A percentile compares a stretch with the other conserved stretches of the same genome.
phyloP scores from a whole-genome alignment of 805 yeast genomes.

The Candida tallmaniae region DNA sequence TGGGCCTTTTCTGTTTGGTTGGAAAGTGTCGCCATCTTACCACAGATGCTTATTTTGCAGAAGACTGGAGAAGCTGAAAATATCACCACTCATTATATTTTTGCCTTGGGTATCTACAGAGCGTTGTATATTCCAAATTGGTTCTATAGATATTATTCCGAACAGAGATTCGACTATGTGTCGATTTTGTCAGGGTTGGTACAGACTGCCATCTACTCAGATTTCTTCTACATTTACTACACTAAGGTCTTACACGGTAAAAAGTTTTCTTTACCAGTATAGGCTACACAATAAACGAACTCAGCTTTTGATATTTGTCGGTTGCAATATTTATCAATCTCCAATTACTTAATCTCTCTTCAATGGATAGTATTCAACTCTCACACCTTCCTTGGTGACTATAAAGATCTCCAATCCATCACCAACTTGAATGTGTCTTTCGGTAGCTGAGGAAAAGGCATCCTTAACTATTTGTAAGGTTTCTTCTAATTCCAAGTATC shows the following conservation, averaged over 20 bases:
- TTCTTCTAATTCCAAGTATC: conserved; percentile 73
- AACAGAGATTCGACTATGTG: conserved; percentile 61
- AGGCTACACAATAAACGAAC: no score
- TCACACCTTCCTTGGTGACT: conserved; percentile 90
- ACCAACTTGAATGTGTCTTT: conserved; percentile 97
- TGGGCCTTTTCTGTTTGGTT: conserved; percentile 95
- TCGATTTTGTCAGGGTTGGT: conserved; percentile 75
- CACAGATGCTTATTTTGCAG: conserved; percentile 88
- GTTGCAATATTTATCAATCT: no score
- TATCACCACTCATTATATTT: conserved; percentile 87
- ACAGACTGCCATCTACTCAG: conserved; percentile 87
- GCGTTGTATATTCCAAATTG: conserved; percentile 91
- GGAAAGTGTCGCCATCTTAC: conserved; percentile 86
- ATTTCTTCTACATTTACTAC: conserved; percentile 92
- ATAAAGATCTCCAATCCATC: conserved; percentile 90
- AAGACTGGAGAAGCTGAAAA: conserved; percentile 84
- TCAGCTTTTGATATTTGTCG: no score
- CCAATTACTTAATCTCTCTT: conserved; percentile 73
- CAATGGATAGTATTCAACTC: conserved; percentile 76
- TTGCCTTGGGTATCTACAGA: conserved; percentile 88
- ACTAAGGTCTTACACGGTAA: conserved; percentile 69
- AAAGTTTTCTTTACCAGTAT: conserved; percentile 68
- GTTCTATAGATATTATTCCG: conserved; percentile 77
- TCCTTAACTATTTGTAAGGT: conserved; percentile 85
- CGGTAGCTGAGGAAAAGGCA: conserved; percentile 94